Evolutionary conservation across 192 early-diverging fungal genomes (phyloP), one percentile per base, ranked within the genome.

Genomic region (Haplosporangium gracile): DNA sequence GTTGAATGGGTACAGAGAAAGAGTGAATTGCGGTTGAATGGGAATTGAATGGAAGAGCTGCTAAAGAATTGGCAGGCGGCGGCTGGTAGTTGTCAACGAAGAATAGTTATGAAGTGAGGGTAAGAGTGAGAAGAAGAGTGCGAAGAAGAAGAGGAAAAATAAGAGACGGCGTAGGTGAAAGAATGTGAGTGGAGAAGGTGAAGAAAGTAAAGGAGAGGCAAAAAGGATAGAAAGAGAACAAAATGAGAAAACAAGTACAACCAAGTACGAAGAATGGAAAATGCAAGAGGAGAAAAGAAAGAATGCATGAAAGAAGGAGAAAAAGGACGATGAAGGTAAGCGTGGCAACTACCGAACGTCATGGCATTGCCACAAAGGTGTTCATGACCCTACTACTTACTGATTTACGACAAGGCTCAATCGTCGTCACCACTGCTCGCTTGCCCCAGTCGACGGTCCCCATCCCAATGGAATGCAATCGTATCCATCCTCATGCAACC

Each of bases 401-500:
- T 8, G 71, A 65, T 24, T 63, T 53, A 38, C 34, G 22, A 26
- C 34, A 76, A 68, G 75, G 39, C 15, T 42, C 74, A 55, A 4
- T 76, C 9, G 36, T 60, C 60, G 60, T 38, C 57, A 76, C 57
- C 10, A 76, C 65, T 55, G 74, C 34, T 57, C 51, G 36, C 74
- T 38, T 34, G 53, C 47, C 47, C 47, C 47, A 20, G 47, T 51
- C 47, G 47, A 51, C 18, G 20, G 32, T 24, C 11, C 65, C 65
- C 7, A 10, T 5, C 29, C 34, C 4, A 68, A 32, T 26, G 29
- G 29, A 26, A 68, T 49, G 74, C 29, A 63, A 36, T 7, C 15
- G 20, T 2, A 10, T 16, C 47, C 18, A 10, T 53, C 34, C 65
- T n/a, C 47, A 69, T 45, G 63, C 60, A 5, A 68, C n/a, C 39